These are phyloP conservation scores for Cyberlindnera euphorbiae DNA, from an alignment of 805 yeast species.

Conservation along the genomic window DNA sequence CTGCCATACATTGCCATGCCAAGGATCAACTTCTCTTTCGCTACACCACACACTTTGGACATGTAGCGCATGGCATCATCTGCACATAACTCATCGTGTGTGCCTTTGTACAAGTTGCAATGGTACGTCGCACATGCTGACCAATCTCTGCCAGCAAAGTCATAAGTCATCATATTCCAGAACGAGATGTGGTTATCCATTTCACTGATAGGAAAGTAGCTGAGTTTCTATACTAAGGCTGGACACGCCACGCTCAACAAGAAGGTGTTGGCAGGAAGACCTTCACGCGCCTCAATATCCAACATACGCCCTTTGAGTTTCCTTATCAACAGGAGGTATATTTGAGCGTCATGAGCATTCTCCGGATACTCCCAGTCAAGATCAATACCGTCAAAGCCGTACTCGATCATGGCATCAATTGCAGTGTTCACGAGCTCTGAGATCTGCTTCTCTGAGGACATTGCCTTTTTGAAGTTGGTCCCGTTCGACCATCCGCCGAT, in stretches of 20 bases:
- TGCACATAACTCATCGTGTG: slow-evolving; percentile 40
- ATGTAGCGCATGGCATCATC: slow-evolving; percentile 45
- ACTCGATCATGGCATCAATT: slow-evolving; percentile 40
- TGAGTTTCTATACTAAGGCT: slow-evolving; percentile 45
- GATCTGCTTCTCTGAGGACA: slow-evolving; percentile 24
- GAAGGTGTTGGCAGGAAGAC: slow-evolving; percentile 27
- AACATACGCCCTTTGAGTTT: slow-evolving; percentile 37
- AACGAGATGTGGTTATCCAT: slow-evolving; percentile 56
- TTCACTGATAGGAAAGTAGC: slow-evolving; percentile 39
- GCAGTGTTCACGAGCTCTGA: slow-evolving; percentile 46
- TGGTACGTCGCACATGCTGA: slow-evolving; percentile 57
- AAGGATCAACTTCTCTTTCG: slow-evolving; percentile 49
- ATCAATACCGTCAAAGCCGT: slow-evolving; percentile 86
- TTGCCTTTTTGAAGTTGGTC: slow-evolving; percentile 38
- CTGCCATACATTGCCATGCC: slow-evolving; percentile 91
- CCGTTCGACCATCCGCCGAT: slow-evolving; percentile 78
- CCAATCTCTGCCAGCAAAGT: slow-evolving; percentile 79
- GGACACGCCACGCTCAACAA: slow-evolving; percentile 76
- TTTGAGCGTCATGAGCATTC: slow-evolving; percentile 37
- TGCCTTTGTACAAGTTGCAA: slow-evolving; percentile 47
- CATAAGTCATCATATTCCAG: slow-evolving; percentile 93
- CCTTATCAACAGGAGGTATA: slow-evolving; percentile 40
- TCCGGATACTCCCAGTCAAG: slow-evolving; percentile 92
- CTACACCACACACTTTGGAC: slow-evolving; percentile 35
- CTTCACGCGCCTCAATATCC: slow-evolving; percentile 30